Percentiles rank a stretch among this genome's conserved stretches.
Evolutionary conservation across 768 basidiomycete species (phyloP).

Genomic region (Naganishia onofrii): DNA sequence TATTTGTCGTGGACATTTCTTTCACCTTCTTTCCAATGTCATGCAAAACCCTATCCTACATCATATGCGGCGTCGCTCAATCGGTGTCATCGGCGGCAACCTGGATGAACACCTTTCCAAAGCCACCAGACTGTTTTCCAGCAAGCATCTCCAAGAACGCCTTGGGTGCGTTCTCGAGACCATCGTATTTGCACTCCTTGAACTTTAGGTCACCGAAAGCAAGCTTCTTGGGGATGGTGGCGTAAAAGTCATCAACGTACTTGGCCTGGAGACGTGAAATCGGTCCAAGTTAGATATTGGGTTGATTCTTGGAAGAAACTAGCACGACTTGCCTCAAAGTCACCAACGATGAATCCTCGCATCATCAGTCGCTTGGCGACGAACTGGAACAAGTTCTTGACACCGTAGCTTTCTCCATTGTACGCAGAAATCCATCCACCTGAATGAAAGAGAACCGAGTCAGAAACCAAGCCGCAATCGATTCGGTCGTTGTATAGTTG

Average conservation of each 20-base stretch:
- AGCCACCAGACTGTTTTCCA: slow-evolving; percentile 30
- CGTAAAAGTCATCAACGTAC: slow-evolving; percentile 44
- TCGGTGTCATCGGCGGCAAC: slow-evolving; percentile 24
- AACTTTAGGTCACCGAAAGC: slow-evolving; percentile 39
- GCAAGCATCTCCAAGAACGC: slow-evolving; percentile 41
- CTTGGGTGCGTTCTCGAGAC: slow-evolving; percentile 42
- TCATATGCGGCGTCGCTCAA: neutral
- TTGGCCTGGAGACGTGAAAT: slow-evolving; percentile 30
- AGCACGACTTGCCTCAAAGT: slow-evolving; percentile 6
- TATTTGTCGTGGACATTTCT: neutral
- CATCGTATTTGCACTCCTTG: slow-evolving; percentile 42
- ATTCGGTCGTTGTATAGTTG: neutral
- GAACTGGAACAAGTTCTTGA: slow-evolving; percentile 38
- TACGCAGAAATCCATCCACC: slow-evolving; percentile 37
- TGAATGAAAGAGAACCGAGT: neutral
- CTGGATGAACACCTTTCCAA: slow-evolving; percentile 38
- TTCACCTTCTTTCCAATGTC: neutral
- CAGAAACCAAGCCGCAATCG: neutral
- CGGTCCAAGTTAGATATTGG: neutral
- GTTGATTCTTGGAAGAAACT: no score
- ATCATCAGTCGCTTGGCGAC: slow-evolving; percentile 38
- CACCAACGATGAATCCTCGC: slow-evolving; percentile 37
- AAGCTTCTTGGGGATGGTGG: slow-evolving; percentile 35
- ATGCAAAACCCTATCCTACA: neutral
- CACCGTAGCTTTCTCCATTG: slow-evolving; percentile 36